A percentile compares a stretch with the other conserved stretches of the same genome.
Conservation (phyloP, 495 filamentous ascomycete genomes). For the Neurospora sp. region DNA sequence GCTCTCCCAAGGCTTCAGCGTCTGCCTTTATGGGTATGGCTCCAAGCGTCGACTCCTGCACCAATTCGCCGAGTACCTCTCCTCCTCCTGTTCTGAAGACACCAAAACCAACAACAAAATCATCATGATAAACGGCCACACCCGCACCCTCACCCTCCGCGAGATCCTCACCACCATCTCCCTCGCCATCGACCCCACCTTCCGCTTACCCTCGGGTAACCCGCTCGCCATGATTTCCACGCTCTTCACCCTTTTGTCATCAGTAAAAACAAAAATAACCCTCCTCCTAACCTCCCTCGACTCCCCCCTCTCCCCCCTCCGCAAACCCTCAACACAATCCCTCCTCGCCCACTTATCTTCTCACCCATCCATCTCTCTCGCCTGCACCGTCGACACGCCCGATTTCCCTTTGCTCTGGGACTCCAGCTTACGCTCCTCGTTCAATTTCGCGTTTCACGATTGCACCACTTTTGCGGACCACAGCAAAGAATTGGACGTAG, state of each 20-base stretch:
- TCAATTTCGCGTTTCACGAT: constrained; percentile 87
- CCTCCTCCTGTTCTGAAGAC: constrained; percentile 19
- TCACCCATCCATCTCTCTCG: constrained; percentile 60
- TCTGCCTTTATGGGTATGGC: constrained; percentile 88
- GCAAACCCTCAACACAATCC: constrained; percentile 56
- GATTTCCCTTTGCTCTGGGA: constrained; percentile 88
- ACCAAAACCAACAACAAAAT: constrained; percentile 39
- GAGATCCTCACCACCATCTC: constrained; percentile 69
- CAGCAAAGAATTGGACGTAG: constrained; percentile 58
- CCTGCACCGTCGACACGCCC: constrained; percentile 78
- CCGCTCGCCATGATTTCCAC: constrained; percentile 47
- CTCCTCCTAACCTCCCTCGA: constrained; percentile 83
- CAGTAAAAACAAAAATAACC: no score
- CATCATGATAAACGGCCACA: constrained; percentile 83
- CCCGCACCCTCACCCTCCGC: constrained; percentile 60
- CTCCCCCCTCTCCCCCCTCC: constrained; percentile 58
- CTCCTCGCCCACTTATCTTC: constrained; percentile 67
- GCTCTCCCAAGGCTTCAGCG: constrained; percentile 75
- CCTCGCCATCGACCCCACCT: constrained; percentile 48
- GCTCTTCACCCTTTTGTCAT: constrained; percentile 49
- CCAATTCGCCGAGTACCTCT: constrained; percentile 65
- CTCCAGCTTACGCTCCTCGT: constrained; percentile 60
- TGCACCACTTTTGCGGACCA: constrained; percentile 65
- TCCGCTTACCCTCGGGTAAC: constrained; percentile 28
- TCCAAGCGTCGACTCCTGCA: constrained; percentile 71